Conservation (phyloP, 495 filamentous ascomycete species). For the Trichocladium uniseriatum region DNA sequence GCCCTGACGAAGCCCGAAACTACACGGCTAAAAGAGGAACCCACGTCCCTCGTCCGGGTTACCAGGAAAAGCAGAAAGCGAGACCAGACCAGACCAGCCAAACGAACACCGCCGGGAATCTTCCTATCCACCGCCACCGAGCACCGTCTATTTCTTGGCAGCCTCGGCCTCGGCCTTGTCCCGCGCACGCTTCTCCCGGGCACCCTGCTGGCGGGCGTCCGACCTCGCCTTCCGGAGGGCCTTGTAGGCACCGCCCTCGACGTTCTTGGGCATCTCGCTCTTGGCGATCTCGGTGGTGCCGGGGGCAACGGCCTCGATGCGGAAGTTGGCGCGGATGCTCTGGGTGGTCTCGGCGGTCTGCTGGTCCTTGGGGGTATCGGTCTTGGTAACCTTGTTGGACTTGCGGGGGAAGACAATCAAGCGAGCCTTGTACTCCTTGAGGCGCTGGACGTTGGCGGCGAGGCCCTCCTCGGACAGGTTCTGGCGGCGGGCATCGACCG, state of each 20-base stretch:
- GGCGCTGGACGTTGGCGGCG: conserved; percentile 85
- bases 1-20: conserved; percentile 21
- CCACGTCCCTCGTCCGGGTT: conserved; percentile 23
- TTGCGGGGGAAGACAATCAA: conserved; percentile 97
- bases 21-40: conserved; percentile 21
- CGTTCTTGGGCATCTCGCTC: conserved; percentile 62
- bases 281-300: conserved; percentile 72
- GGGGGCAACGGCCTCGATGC: conserved; percentile 57
- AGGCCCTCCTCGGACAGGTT: conserved; percentile 95
- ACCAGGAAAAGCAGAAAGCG: conserved; percentile 32
- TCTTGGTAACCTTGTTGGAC: conserved; percentile 79
- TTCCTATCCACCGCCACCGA: conserved; percentile 19
- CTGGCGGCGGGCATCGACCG: conserved; percentile 89
- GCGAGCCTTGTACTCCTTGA: conserved; percentile 89
- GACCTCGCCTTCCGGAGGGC: conserved; percentile 76
- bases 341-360: conserved; percentile 57
- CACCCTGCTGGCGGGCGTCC: conserved; percentile 70
- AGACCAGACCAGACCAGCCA: conserved; percentile 38
- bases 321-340: conserved; percentile 49
- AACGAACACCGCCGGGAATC: conserved; percentile 34
- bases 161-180: conserved; percentile 83
- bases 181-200: conserved; percentile 86
- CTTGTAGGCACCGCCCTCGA: conserved; percentile 73
- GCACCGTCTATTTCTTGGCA: conserved; percentile 72
- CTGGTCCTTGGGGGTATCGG: conserved; percentile 84